A percentile compares a stretch with the other conserved stretches of the same genome.
phyloP scores from a whole-genome alignment of 108 stramenopile genomes.

The Cyclostephanos tholiformis region DNA sequence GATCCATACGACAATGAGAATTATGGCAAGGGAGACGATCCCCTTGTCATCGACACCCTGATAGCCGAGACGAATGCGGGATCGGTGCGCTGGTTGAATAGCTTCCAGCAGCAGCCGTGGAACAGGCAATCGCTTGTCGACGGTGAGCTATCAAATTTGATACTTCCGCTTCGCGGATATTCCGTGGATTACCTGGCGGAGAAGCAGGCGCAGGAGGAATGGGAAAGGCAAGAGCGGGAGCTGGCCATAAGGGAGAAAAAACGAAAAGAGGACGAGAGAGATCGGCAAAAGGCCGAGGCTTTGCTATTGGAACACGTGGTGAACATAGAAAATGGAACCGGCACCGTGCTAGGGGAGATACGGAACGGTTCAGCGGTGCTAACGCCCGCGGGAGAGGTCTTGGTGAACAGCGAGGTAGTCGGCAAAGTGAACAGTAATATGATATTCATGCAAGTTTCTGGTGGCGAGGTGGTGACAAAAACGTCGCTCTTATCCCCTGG shows the following conservation, averaged over 20 bases:
- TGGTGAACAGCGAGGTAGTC: conserved; percentile 23
- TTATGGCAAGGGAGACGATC: conserved; percentile 89
- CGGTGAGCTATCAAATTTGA: conserved; percentile 69
- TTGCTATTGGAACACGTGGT: conserved; percentile 28
- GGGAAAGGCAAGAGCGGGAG: conserved; percentile 60
- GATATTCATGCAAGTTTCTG: conserved; percentile 35
- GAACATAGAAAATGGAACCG: conserved; percentile 28
- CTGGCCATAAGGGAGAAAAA: conserved; percentile 50
- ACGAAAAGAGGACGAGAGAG: conserved; percentile 43
- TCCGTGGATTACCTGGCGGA: conserved; percentile 73
- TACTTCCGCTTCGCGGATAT: conserved; percentile 76
- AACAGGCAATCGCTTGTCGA: conserved; percentile 55
- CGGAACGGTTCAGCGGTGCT: conserved; percentile 38
- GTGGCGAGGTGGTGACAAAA: conserved; percentile 32
- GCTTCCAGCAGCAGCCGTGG: conserved; percentile 77
- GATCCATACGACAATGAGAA: conserved; percentile 94
- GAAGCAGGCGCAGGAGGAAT: conserved; percentile 59
- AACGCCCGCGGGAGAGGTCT: conserved; percentile 25
- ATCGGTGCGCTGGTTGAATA: conserved; percentile 79
- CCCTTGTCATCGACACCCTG: conserved; percentile 84
- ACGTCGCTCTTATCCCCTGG: conserved; percentile 21
- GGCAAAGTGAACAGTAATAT: conserved; percentile 16
- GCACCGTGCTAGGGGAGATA: conserved; percentile 18
- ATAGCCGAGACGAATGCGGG: conserved; percentile 91
- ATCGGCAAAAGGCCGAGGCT: conserved; percentile 23